Conservation (phyloP, 352 stramenopile genomes). For the Phytophthora idaei region DNA sequence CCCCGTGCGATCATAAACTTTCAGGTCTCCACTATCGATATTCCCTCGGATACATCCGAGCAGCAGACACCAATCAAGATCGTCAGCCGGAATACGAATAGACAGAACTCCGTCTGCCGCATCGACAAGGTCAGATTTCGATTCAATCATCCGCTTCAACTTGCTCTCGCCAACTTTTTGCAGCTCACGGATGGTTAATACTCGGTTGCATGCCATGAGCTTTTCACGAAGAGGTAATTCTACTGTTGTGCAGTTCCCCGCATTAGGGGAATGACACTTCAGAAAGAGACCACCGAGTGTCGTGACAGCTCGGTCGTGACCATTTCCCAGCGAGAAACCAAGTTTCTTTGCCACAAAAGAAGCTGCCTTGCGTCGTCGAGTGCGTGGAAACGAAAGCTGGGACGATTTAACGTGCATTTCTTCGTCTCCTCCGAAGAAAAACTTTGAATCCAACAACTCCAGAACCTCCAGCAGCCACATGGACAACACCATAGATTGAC, state of each 20-base stretch:
- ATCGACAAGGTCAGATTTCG: background rate
- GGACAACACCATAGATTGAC: slow-evolving; percentile 35
- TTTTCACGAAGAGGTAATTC: slow-evolving; percentile 24
- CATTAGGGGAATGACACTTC: slow-evolving; percentile 28
- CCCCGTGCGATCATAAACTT: slow-evolving; percentile 51
- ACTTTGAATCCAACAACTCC: slow-evolving; percentile 45
- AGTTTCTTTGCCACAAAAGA: slow-evolving; percentile 32
- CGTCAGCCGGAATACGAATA: slow-evolving; percentile 17
- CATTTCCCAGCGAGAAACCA: background rate
- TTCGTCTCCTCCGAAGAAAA: slow-evolving; percentile 37
- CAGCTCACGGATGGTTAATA: slow-evolving; percentile 34
- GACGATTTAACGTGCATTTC: background rate
- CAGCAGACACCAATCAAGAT: slow-evolving; percentile 45
- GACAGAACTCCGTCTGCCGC: slow-evolving; percentile 2
- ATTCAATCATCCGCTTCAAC: slow-evolving; percentile 9
- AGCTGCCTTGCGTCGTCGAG: slow-evolving; percentile 37
- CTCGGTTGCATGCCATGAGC: slow-evolving; percentile 10
- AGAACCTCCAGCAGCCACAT: slow-evolving; percentile 48
- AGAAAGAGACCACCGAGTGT: slow-evolving; percentile 54
- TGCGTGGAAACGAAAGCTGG: slow-evolving; percentile 28
- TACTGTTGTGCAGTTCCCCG: slow-evolving; percentile 20
- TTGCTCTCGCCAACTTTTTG: slow-evolving; percentile 19
- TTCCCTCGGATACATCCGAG: slow-evolving; percentile 43
- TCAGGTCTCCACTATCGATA: slow-evolving; percentile 41
- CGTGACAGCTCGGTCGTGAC: slow-evolving; percentile 4